Percentiles rank a stretch among this genome's conserved stretches.
Evolutionary conservation across 768 basidiomycete genomes (phyloP).

Genomic region (Boletus rubroflammeus): DNA sequence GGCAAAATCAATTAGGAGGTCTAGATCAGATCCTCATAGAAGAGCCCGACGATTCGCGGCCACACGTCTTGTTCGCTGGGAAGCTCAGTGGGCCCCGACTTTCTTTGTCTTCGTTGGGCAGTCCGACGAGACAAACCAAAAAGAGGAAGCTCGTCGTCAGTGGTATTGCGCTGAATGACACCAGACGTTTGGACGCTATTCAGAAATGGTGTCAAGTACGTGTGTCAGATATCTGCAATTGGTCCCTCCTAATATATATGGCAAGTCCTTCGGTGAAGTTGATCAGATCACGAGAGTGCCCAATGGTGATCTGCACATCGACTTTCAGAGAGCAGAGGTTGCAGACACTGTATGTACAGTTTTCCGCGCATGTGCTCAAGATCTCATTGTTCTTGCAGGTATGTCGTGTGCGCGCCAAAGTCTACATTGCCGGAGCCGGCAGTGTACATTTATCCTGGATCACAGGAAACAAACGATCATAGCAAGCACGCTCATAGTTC

Average conservation of each 20-base stretch:
- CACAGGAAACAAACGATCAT: constrained; percentile 46
- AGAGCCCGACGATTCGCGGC: constrained; percentile 26
- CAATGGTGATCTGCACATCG: constrained; percentile 75
- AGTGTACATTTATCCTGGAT: constrained; percentile 78
- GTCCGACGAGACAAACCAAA: constrained; percentile 40
- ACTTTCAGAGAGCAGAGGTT: constrained; percentile 71
- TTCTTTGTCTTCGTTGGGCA: constrained; percentile 34
- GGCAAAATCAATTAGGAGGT: constrained; percentile 9
- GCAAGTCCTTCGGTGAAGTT: constrained; percentile 71
- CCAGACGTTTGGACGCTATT: constrained; percentile 60
- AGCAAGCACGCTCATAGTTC: not conserved
- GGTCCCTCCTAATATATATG: constrained; percentile 3
- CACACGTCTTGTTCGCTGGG: constrained; percentile 28
- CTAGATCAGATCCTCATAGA: constrained; percentile 25
- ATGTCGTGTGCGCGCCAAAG: constrained; percentile 73
- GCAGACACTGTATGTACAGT: constrained; percentile 65
- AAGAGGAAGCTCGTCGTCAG: constrained; percentile 68
- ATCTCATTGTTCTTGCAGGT: constrained; percentile 43
- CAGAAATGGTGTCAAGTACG: constrained; percentile 76
- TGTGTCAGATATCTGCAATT: not conserved
- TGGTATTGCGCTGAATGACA: constrained; percentile 60
- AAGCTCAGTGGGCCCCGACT: constrained; percentile 25
- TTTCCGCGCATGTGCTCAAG: not conserved
- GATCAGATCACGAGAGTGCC: constrained; percentile 69
- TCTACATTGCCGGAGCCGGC: constrained; percentile 70